Percentiles rank a stretch among this genome's conserved stretches.
These are phyloP conservation scores for Pulveroboletus frians DNA, from an alignment of 768 basidiomycete species.

Conservation along the genomic window DNA sequence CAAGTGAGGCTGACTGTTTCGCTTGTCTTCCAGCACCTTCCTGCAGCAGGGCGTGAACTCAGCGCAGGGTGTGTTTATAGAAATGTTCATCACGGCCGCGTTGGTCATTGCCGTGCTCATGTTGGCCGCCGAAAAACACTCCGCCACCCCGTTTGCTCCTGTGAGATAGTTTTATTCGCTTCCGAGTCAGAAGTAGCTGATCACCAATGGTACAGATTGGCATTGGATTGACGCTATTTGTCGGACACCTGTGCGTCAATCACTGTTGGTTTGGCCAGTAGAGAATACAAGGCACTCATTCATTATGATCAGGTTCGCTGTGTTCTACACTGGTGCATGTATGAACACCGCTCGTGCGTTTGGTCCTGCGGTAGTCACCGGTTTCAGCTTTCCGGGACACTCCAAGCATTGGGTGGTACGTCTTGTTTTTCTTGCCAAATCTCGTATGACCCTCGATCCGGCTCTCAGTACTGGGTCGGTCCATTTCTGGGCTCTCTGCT, in stretches of 20 bases:
- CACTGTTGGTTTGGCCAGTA: background rate
- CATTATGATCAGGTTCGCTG: conserved; percentile 42
- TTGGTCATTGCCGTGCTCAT: conserved; percentile 64
- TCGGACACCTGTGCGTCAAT: conserved; percentile 49
- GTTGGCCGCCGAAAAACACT: conserved; percentile 68
- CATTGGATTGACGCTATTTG: conserved; percentile 61
- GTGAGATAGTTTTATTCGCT: conserved; percentile 26
- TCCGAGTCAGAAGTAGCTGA: conserved; percentile 4
- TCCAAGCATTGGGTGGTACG: conserved; percentile 59
- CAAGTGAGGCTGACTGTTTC: conserved; percentile 1
- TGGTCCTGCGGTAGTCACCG: conserved; percentile 63
- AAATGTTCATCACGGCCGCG: conserved; percentile 62
- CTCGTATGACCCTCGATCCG: conserved; percentile 2
- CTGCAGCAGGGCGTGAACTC: conserved; percentile 43
- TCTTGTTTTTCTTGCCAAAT: background rate
- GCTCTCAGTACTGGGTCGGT: conserved; percentile 61
- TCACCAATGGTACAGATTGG: conserved; percentile 39
- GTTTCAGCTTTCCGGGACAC: conserved; percentile 39
- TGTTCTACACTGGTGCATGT: conserved; percentile 58
- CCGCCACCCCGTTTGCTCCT: conserved; percentile 63
- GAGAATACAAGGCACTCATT: background rate
- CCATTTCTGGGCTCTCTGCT: conserved; percentile 63
- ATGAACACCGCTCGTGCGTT: conserved; percentile 70
- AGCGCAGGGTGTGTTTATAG: conserved; percentile 63
- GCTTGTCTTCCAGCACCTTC: conserved; percentile 37